phyloP scores from a whole-genome alignment of 148 eudicot species.

The Vaccinium myrtillus region DNA sequence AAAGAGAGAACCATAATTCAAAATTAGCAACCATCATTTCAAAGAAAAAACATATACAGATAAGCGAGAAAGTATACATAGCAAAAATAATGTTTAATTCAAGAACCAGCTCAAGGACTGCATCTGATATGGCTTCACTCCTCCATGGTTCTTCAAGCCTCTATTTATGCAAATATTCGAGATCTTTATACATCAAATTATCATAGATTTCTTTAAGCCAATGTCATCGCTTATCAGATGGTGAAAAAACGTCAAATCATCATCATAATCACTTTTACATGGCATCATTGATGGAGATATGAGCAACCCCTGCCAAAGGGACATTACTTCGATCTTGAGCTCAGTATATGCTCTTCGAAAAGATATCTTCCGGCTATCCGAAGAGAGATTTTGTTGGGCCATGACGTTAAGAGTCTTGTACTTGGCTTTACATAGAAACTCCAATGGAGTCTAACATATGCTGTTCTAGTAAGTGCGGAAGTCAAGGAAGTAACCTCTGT shows the following conservation, averaged over 20 bases:
- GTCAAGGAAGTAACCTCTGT: constrained; percentile 5
- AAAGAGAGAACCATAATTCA: neutral
- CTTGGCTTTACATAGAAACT: neutral
- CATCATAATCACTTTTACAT: neutral
- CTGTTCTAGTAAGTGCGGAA: neutral
- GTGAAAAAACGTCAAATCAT: neutral
- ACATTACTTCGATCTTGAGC: neutral
- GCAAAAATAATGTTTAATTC: neutral
- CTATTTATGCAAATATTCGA: neutral
- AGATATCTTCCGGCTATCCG: neutral
- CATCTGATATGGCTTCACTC: neutral
- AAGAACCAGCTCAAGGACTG: neutral
- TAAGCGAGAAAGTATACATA: neutral
- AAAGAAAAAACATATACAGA: neutral
- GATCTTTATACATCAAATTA: neutral
- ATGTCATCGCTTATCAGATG: neutral
- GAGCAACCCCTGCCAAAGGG: neutral
- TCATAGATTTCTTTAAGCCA: neutral
- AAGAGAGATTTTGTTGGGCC: neutral
- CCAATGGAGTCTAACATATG: neutral
- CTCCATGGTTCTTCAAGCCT: neutral
- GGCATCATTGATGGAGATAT: neutral
- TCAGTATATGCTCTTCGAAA: neutral
- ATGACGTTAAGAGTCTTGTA: neutral
- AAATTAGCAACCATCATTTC: neutral